Evolutionary conservation across 345 rosid genomes (phyloP).

Genomic region (Anacardium occidentale): DNA sequence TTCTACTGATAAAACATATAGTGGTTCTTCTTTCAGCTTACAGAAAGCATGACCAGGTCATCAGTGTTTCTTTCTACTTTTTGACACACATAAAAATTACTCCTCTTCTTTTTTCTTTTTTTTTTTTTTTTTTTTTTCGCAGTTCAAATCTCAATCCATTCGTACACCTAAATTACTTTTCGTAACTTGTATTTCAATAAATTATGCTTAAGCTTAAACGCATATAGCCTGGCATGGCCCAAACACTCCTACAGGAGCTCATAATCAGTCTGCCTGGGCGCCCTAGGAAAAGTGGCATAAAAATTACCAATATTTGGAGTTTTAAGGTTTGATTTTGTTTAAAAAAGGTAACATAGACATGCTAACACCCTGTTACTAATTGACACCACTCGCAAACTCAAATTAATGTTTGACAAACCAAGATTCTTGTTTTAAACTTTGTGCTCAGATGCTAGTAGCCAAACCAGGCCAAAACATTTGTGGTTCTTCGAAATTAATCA

Average conservation of each 20-base stretch:
- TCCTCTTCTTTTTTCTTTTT: background rate
- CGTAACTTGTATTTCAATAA: background rate
- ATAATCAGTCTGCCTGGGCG: background rate
- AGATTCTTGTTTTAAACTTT: background rate
- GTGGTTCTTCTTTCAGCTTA: background rate
- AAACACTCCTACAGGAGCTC: background rate
- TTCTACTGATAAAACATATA: background rate
- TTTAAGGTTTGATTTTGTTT: background rate
- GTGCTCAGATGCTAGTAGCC: background rate
- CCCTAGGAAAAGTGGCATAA: background rate
- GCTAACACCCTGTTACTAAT: too few species aligned
- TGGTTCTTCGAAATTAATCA: background rate
- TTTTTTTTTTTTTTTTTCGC: background rate
- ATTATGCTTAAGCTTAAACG: conserved; percentile 3
- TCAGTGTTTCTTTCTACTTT: background rate
- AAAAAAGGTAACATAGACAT: background rate
- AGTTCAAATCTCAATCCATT: background rate
- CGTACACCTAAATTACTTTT: background rate
- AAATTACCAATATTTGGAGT: background rate
- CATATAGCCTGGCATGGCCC: background rate
- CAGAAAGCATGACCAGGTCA: background rate
- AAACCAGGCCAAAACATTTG: background rate
- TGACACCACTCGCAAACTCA: background rate
- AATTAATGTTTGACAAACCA: background rate
- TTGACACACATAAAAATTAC: background rate